Evolutionary conservation across 208 protist genomes (phyloP).

Genomic region (Leishmania lainsoni): DNA sequence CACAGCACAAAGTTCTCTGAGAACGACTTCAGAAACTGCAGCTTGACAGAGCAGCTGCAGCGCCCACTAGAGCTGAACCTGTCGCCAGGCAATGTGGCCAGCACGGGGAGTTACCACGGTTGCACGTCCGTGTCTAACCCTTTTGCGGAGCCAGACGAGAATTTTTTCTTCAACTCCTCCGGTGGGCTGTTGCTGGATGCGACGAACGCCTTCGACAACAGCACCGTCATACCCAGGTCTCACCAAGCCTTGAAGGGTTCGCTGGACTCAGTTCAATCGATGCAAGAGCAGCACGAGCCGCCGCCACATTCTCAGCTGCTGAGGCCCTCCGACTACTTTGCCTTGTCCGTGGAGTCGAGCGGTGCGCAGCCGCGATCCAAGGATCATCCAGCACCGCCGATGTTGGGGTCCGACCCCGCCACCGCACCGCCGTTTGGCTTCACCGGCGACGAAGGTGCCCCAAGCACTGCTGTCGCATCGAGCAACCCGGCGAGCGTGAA

Average conservation of each 20-base stretch:
- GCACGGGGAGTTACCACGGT: background rate
- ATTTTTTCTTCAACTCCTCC: background rate
- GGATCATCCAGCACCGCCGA: background rate
- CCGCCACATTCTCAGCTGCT: background rate
- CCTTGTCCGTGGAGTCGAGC: conserved; percentile 12
- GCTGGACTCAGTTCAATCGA: background rate
- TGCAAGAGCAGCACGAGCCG: background rate
- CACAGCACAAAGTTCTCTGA: conserved; percentile 1
- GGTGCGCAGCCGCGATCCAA: background rate
- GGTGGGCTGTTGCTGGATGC: background rate
- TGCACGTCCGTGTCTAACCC: conserved; percentile 21
- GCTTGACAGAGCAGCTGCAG: background rate
- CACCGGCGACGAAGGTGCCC: conserved; percentile 7
- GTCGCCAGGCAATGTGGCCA: background rate
- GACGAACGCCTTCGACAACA: background rate
- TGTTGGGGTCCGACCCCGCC: background rate
- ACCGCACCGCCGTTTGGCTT: background rate
- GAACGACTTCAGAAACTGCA: background rate
- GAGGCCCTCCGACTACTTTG: conserved; percentile 3
- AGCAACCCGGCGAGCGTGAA: background rate
- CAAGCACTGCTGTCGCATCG: background rate
- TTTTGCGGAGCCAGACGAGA: conserved; percentile 12
- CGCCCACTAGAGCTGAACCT: background rate
- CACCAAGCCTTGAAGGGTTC: background rate
- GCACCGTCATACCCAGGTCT: background rate